Conservation (phyloP, 352 stramenopile genomes). For the Phytophthora melonis region DNA sequence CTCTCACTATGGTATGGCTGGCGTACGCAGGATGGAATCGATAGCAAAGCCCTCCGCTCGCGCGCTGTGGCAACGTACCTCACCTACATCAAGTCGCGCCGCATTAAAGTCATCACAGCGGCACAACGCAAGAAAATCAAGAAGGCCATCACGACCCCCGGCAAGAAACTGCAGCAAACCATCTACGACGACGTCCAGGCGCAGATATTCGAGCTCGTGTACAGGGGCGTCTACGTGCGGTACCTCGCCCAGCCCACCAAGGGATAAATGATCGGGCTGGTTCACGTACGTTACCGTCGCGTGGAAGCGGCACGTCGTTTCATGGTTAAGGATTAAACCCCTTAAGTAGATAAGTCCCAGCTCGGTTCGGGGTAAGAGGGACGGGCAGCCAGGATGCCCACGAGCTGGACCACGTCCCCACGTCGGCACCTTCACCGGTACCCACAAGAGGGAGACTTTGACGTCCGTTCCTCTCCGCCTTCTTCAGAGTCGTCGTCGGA, state of each 20-base stretch:
- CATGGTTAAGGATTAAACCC: conserved; percentile 7
- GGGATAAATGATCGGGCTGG: conserved; percentile 2
- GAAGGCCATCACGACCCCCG: conserved; percentile 67
- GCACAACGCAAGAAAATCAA: conserved; percentile 77
- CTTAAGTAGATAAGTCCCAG: not conserved
- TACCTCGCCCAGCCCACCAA: conserved; percentile 39
- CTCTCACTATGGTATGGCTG: too few relatives aligned
- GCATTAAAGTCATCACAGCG: conserved; percentile 70
- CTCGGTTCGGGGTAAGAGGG: not conserved
- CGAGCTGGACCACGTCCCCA: conserved; percentile 8
- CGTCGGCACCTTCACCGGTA: not conserved
- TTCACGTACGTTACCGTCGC: conserved; percentile 26
- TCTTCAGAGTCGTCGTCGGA: conserved; percentile 22
- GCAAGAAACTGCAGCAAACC: conserved; percentile 48
- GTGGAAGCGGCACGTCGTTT: conserved; percentile 42
- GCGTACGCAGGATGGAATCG: conserved; percentile 25
- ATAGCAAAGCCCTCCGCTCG: conserved; percentile 52
- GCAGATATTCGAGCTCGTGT: conserved; percentile 71
- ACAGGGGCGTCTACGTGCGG: conserved; percentile 58
- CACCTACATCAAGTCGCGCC: conserved; percentile 67
- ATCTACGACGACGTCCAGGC: conserved; percentile 69
- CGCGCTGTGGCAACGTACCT: conserved; percentile 61
- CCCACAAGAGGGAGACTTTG: not conserved
- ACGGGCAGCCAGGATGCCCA: conserved; percentile 13
- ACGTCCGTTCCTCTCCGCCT: not conserved